Percentiles rank a stretch among this genome's conserved stretches.
phyloP scores from a whole-genome alignment of 345 rosid genomes.

The Pugionium dolabratum region DNA sequence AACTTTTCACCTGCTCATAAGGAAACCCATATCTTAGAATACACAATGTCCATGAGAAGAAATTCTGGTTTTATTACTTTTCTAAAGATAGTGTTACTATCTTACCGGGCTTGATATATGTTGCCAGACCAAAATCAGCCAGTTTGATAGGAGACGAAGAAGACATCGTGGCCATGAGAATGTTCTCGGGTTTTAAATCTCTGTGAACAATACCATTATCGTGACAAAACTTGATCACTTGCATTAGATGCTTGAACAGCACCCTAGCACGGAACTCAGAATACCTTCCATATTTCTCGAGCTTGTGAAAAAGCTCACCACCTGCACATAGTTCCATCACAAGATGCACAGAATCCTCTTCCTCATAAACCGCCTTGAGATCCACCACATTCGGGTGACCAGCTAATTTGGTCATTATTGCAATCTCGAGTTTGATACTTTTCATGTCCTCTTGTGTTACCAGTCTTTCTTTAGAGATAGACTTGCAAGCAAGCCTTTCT shows the following conservation, averaged over 20 bases:
- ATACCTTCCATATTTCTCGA: constrained; percentile 64
- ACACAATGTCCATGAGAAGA: neutral
- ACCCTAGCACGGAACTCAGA: constrained; percentile 55
- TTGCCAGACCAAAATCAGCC: constrained; percentile 80
- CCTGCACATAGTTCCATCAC: constrained; percentile 47
- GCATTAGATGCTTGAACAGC: constrained; percentile 63
- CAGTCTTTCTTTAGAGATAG: constrained; percentile 62
- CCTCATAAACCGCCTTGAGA: constrained; percentile 73
- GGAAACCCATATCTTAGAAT: constrained; percentile 29
- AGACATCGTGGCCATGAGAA: constrained; percentile 62
- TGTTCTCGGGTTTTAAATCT: constrained; percentile 70
- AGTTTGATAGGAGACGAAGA: constrained; percentile 64
- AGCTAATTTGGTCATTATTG: constrained; percentile 58
- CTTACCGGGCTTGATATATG: constrained; percentile 61
- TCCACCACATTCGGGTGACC: constrained; percentile 67
- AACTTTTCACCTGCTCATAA: constrained; percentile 53
- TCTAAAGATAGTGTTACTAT: neutral
- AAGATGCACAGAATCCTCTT: constrained; percentile 56
- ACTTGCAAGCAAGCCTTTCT: constrained; percentile 64
- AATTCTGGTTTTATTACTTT: neutral
- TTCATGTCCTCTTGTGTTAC: constrained; percentile 50
- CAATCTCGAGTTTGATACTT: constrained; percentile 62
- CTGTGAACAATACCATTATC: constrained; percentile 72
- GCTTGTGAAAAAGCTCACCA: constrained; percentile 67
- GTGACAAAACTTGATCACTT: constrained; percentile 69